phyloP scores from a whole-genome alignment of 441 rosid species.

The Capsella rubella region DNA sequence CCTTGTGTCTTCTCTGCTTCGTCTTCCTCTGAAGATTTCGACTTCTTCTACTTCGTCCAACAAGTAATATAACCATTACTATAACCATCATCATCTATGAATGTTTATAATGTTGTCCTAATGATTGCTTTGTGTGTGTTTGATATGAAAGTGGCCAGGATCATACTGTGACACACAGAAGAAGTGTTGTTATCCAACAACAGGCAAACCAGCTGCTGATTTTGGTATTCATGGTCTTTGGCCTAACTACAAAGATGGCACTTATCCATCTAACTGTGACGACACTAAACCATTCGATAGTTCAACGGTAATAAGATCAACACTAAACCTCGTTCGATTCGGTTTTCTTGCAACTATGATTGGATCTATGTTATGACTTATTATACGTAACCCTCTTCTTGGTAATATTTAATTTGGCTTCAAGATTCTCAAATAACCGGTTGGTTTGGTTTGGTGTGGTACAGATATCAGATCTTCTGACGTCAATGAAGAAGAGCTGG shows the following conservation, averaged over 20 bases:
- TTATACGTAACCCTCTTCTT: no score
- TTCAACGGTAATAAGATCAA: conserved; percentile 56
- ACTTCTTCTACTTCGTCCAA: conserved; percentile 93
- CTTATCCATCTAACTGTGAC: conserved; percentile 86
- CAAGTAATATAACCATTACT: conserved; percentile 57
- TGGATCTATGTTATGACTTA: no score
- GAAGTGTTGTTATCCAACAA: conserved; percentile 81
- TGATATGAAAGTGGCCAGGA: conserved; percentile 80
- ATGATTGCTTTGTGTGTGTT: not conserved
- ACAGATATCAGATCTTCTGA: conserved; percentile 61
- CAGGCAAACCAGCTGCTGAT: conserved; percentile 88
- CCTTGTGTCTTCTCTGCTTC: conserved; percentile 46
- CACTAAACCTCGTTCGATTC: no score
- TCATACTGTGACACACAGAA: conserved; percentile 73
- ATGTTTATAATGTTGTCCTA: not conserved
- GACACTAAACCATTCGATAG: conserved; percentile 53
- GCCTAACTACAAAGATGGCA: conserved; percentile 83
- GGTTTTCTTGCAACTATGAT: no score
- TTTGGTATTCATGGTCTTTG: conserved; percentile 96
- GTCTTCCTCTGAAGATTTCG: conserved; percentile 63
- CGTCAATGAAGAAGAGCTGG: conserved; percentile 66
- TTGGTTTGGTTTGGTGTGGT: conserved; percentile 15
- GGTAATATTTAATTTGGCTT: no score
- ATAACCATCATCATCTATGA: not conserved
- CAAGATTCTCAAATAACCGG: not conserved